phyloP scores from a whole-genome alignment of 106 monocot species.

The Phalaenopsis aphrodite region DNA sequence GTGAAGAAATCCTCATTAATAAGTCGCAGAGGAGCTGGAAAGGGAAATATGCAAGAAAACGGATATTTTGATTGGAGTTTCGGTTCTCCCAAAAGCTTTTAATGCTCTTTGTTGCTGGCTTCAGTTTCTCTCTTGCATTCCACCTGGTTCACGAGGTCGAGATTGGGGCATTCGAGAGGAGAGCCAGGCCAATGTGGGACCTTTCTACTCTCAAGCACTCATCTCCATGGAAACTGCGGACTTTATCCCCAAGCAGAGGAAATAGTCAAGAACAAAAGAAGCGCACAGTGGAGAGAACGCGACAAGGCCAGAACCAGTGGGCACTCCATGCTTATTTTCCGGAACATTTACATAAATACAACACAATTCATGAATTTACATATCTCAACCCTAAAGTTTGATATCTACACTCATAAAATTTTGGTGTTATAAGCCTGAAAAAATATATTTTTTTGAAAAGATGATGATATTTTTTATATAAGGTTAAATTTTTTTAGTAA shows the following conservation, averaged over 20 bases:
- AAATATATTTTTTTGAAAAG: too few species aligned
- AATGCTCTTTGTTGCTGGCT: neutral
- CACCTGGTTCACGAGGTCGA: neutral
- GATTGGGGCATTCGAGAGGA: neutral
- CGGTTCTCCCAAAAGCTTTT: neutral
- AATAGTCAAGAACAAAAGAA: neutral
- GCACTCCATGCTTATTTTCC: too few species aligned
- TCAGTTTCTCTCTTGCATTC: neutral
- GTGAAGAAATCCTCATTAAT: neutral
- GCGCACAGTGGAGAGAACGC: neutral
- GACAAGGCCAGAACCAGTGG: neutral
- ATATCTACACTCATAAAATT: too few species aligned
- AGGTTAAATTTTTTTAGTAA: too few species aligned
- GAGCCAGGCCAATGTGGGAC: neutral
- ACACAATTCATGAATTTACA: too few species aligned
- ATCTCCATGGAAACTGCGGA: neutral
- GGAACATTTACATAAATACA: too few species aligned
- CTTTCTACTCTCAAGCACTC: neutral
- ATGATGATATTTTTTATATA: too few species aligned
- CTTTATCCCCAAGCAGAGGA: neutral
- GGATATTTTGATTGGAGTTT: neutral
- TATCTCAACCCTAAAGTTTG: too few species aligned
- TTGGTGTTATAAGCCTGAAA: too few species aligned
- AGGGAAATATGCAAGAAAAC: neutral
- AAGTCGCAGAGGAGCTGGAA: neutral